Evolutionary conservation across 2,329 filamentous ascomycete genomes (phyloP), one percentile per base, ranked within the genome.

Genomic region (Westerdykella ornata): DNA sequence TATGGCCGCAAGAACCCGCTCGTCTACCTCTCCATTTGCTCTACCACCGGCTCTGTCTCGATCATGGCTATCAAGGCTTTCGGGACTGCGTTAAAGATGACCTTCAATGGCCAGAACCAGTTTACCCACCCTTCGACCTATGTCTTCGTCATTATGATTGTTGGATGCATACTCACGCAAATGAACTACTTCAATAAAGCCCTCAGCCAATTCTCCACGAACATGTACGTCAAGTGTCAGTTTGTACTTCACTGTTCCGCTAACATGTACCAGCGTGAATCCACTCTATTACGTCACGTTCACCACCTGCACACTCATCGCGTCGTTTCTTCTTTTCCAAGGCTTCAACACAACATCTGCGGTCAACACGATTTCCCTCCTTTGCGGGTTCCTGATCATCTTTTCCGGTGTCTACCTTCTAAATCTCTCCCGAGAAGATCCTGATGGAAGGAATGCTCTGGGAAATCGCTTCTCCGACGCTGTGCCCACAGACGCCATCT

Each of bases 181-280:
- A 97, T 98, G 92, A 98, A 98, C 69, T 98, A 98, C 69, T 95
- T 98, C 70, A 98, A 98, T 75, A 98, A 98, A 69, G 92, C 92
- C 6, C 72, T 98, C 45, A 94, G 88, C 67, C 88, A 94, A 59
- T 98, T 97, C 69, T 90, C 87, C 20, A 96, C 92, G 22, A 95
- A 94, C 56, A 94, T 98, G 89, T 95, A 77, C 65, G 85, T 73
- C 26, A 13, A 11, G 22, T 9, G 4, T 11, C 22, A 26, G 22
- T 8, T 11, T 9, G 12, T 7, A 26, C 22, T 11, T 11, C 22
- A 26, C 9, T 17, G 34, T n/a, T 4, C 17, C 17, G 16, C 42
- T 55, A 42, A 57, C 20, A 13, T 35, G 41, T 50, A 35, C 51
- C 55, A 94, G 88, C 62, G 89, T 96, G 42, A 96, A 96, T 62